These are phyloP conservation scores for Trichoderma koningii DNA, from an alignment of 2,329 filamentous ascomycete genomes.

Conservation along the genomic window DNA sequence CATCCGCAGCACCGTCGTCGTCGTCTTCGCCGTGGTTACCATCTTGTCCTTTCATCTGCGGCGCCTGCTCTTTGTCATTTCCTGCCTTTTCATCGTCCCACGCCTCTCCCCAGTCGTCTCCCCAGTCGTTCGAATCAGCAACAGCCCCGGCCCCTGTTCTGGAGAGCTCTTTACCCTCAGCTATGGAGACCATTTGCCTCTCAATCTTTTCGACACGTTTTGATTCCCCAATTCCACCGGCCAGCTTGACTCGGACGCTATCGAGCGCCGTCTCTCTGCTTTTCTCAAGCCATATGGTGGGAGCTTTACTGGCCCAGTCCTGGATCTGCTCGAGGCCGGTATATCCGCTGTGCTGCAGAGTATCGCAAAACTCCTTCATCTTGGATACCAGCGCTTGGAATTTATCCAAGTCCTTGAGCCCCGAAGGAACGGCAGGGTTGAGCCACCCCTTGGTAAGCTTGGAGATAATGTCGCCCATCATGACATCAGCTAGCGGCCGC, in stretches of 20 bases:
- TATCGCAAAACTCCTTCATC: slow-evolving; percentile 64
- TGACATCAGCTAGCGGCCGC: slow-evolving; percentile 63
- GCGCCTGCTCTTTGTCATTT: slow-evolving; percentile 33
- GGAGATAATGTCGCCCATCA: slow-evolving; percentile 70
- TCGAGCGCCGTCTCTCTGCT: slow-evolving; percentile 79
- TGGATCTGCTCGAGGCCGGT: slow-evolving; percentile 63
- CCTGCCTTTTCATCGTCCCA: slow-evolving; percentile 73
- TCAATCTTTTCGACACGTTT: slow-evolving; percentile 81
- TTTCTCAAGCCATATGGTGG: slow-evolving; percentile 82
- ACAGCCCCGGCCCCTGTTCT: slow-evolving; percentile 52
- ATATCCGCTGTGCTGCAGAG: slow-evolving; percentile 65
- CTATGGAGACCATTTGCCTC: slow-evolving; percentile 72
- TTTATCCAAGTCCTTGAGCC: slow-evolving; percentile 66
- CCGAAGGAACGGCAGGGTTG: slow-evolving; percentile 72
- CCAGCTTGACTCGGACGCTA: slow-evolving; percentile 68
- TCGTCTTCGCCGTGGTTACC: slow-evolving; percentile 73
- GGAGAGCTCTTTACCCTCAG: slow-evolving; percentile 65
- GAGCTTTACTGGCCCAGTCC: slow-evolving; percentile 79
- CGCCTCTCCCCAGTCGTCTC: slow-evolving; percentile 72
- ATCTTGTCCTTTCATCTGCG: slow-evolving; percentile 24
- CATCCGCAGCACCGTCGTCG: slow-evolving; percentile 51
- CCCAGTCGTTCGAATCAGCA: slow-evolving; percentile 65
- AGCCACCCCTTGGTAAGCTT: slow-evolving; percentile 75
- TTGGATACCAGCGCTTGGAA: slow-evolving; percentile 73
- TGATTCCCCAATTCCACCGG: slow-evolving; percentile 64